Evolutionary conservation across 1,284 basidiomycete species (phyloP).

Genomic region (Filobasidium uniguttulatum): DNA sequence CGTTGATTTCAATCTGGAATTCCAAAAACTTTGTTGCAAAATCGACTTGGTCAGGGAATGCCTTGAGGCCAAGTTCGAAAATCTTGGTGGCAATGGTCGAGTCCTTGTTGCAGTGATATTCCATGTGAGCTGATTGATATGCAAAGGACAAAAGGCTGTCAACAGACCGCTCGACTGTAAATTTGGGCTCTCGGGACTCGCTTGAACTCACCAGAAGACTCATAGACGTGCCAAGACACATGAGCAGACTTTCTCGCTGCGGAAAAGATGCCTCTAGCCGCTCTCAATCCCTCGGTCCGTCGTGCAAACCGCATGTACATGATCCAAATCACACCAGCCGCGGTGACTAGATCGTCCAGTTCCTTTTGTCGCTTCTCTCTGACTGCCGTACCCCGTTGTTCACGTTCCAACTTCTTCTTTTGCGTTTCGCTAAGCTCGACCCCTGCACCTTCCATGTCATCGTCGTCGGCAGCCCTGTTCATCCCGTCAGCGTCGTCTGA

Average conservation of each 20-base stretch:
- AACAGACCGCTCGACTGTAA: no score
- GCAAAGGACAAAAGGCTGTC: background rate
- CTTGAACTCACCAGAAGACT: constrained; percentile 59
- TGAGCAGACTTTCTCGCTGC: constrained; percentile 73
- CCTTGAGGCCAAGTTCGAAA: constrained; percentile 85
- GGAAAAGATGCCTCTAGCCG: constrained; percentile 63
- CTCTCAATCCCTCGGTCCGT: constrained; percentile 64
- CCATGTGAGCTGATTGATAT: constrained; percentile 59
- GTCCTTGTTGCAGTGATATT: constrained; percentile 88
- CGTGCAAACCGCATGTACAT: constrained; percentile 88
- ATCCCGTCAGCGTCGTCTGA: constrained; percentile 16
- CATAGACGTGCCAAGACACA: constrained; percentile 84
- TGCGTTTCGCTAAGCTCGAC: constrained; percentile 24
- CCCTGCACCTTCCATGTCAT: constrained; percentile 27
- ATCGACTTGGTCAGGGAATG: constrained; percentile 67
- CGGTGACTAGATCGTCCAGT: constrained; percentile 40
- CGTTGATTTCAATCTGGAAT: constrained; percentile 88
- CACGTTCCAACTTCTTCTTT: constrained; percentile 53
- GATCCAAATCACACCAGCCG: constrained; percentile 46
- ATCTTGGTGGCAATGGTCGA: constrained; percentile 73
- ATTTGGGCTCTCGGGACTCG: no score
- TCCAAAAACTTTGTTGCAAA: constrained; percentile 80
- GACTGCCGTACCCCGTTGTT: constrained; percentile 42
- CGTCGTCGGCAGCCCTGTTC: constrained; percentile 15
- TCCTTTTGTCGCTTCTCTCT: constrained; percentile 36